Conservation (phyloP, 1,139 yeast species). For the Candida sp. region DNA sequence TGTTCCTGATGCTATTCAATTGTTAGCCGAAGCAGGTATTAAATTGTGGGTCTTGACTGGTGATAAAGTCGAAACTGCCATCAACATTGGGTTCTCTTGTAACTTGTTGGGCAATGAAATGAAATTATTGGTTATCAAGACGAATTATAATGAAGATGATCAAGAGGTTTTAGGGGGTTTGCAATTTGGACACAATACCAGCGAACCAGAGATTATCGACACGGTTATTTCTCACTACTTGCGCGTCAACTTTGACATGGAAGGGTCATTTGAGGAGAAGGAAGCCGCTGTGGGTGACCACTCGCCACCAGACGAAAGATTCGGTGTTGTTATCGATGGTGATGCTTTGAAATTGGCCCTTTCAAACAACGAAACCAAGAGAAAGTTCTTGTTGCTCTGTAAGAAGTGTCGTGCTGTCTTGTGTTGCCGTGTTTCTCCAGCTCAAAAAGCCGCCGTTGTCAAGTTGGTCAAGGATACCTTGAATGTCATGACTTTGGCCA, state of each 20-base stretch:
- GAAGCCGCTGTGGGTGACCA: conserved; percentile 72
- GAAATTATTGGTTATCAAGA: conserved; percentile 47
- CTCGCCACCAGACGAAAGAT: conserved; percentile 74
- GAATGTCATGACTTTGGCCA: conserved; percentile 81
- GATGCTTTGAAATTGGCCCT: conserved; percentile 83
- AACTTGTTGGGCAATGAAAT: conserved; percentile 52
- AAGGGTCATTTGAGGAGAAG: conserved; percentile 63
- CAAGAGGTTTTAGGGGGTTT: conserved; percentile 34
- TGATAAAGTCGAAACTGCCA: conserved; percentile 56
- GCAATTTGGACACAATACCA: conserved; percentile 29
- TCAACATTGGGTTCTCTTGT: conserved; percentile 55
- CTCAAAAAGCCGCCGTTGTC: conserved; percentile 96
- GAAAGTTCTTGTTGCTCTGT: conserved; percentile 83
- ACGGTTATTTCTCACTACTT: conserved; percentile 64
- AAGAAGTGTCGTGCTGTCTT: conserved; percentile 94
- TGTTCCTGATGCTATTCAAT: conserved; percentile 51
- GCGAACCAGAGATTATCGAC: conserved; percentile 45
- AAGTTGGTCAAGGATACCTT: conserved; percentile 86
- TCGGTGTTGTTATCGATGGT: conserved; percentile 92
- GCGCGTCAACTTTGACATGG: conserved; percentile 61
- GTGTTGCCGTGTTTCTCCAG: conserved; percentile 97
- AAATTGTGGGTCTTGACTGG: conserved; percentile 58
- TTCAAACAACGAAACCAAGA: conserved; percentile 52
- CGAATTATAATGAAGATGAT: conserved; percentile 35
- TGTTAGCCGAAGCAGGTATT: conserved; percentile 52